Base-by-base conservation (phyloP, 108 stramenopile genomes). In the Conticribra weissflogii region DNA sequence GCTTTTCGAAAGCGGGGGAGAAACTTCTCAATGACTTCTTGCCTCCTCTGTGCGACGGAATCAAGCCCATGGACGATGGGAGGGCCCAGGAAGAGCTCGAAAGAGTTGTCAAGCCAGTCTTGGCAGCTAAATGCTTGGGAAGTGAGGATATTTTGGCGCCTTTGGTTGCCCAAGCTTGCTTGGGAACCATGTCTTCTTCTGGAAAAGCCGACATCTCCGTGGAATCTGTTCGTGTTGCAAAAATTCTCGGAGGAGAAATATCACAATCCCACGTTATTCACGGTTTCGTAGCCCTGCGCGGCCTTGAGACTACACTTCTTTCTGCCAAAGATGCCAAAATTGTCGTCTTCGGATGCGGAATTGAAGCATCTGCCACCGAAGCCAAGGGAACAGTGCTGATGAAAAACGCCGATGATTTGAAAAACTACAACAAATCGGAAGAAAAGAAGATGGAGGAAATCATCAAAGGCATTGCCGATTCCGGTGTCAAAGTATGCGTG, bases 361-460 rank as follows among this genome's bases (percentile, higher is more conserved):
- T 99, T 27, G 99, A 99, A 83, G 97, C 97, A 7, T 81, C 86
- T 47, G 66, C 82, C 34, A 98, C 99, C 3, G 99, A 99, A 84
- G 96, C 99, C 66, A 98, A 99, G 90, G 98, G 99, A 51, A 99
- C 99, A n/a, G 98, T 99, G 52, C 81, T 98, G 58, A 96, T 99
- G 83, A 97, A 97, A 84, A 97, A 70, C 57, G 99, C 98, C 16
- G 99, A 98, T 59, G 98, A 99, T 76, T 87, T 99, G 56, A 89
- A 90, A 76, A 86, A 80, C 73, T 99, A 98, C 95, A 98, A 97
- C 92, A 92, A 93, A 72, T 89, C 95, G 21, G 98, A 98, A 83
- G 98, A 98, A 83, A 81, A 75, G 57, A 93, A 93, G 68, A 97
- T 99, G 95, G 97, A 98, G 73, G 96, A 97, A 82, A 93, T 97